phyloP scores from a whole-genome alignment of 2,329 filamentous ascomycete species.

The Metarhizium brunneum region DNA sequence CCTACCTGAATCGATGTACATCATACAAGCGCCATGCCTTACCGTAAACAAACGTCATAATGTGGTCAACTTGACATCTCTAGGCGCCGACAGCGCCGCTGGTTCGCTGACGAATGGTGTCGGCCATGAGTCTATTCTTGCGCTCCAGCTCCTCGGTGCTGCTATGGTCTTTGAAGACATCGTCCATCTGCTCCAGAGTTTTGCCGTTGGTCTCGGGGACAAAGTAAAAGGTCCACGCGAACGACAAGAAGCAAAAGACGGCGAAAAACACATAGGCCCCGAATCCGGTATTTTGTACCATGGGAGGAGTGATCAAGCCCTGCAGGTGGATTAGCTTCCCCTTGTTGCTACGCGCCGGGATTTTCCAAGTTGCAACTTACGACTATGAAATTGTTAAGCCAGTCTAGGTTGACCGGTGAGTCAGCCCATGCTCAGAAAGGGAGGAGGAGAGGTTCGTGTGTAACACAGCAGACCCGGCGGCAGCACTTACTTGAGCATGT shows the following conservation, averaged over 20 bases:
- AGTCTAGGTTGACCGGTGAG: slow-evolving; percentile 25
- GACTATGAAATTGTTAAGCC: slow-evolving; percentile 55
- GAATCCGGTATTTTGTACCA: slow-evolving; percentile 39
- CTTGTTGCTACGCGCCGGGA: slow-evolving; percentile 19
- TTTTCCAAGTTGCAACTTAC: slow-evolving; percentile 16
- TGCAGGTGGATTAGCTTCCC: not conserved
- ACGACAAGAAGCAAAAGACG: slow-evolving; percentile 47
- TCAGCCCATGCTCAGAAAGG: not conserved
- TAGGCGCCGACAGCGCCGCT: not conserved
- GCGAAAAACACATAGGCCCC: slow-evolving; percentile 53
- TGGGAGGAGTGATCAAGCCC: slow-evolving; percentile 47
- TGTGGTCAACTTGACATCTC: not conserved
- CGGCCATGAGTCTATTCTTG: slow-evolving; percentile 3
- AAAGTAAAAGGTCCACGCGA: slow-evolving; percentile 40
- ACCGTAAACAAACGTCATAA: no score
- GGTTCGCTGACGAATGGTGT: slow-evolving; percentile 2
- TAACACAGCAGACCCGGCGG: not conserved
- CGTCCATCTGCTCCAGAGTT: slow-evolving; percentile 46
- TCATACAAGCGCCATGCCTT: not conserved
- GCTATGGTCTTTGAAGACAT: slow-evolving; percentile 19
- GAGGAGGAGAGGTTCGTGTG: not conserved
- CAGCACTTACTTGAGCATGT: slow-evolving; percentile 36
- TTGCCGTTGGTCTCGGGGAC: slow-evolving; percentile 48
- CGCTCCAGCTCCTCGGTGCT: slow-evolving; percentile 12
- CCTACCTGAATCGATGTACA: no score